A percentile compares a stretch with the other conserved stretches of the same genome.
Conservation (phyloP, 1,284 basidiomycete species). For the Leccinum subrobustum region DNA sequence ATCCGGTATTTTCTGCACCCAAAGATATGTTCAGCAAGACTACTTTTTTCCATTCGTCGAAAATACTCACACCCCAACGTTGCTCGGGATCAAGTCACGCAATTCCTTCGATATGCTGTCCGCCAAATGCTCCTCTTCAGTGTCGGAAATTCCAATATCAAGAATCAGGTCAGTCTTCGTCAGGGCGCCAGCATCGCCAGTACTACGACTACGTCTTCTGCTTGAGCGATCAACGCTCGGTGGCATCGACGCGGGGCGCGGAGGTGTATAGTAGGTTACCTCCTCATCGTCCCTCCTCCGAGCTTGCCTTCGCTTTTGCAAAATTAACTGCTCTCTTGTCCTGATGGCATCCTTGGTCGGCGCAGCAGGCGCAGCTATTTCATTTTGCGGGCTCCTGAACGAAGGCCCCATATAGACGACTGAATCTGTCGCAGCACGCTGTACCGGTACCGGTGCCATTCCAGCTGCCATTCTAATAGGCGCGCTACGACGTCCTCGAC, state of each 20-base stretch:
- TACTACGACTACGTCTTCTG: constrained; percentile 68
- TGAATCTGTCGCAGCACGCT: constrained; percentile 49
- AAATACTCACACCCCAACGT: constrained; percentile 47
- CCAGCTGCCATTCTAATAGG: constrained; percentile 8
- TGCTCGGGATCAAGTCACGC: constrained; percentile 50
- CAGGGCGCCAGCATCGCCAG: constrained; percentile 59
- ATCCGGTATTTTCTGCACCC: constrained; percentile 54
- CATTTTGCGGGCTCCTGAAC: constrained; percentile 30
- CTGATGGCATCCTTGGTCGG: constrained; percentile 66
- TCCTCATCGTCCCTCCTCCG: constrained; percentile 52
- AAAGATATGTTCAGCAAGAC: constrained; percentile 4
- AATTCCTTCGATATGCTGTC: constrained; percentile 71
- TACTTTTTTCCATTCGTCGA: neutral
- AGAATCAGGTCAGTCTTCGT: constrained; percentile 38
- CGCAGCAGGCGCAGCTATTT: constrained; percentile 29
- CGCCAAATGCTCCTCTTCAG: constrained; percentile 52
- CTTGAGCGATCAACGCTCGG: constrained; percentile 49
- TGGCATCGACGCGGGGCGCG: constrained; percentile 25
- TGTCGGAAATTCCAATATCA: constrained; percentile 39
- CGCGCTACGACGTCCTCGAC: constrained; percentile 22
- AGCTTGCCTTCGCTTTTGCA: constrained; percentile 68
- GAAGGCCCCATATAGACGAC: constrained; percentile 32
- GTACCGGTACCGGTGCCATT: constrained; percentile 34
- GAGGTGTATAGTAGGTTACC: constrained; percentile 35
- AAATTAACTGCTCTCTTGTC: constrained; percentile 66